Percentiles rank a stretch among this genome's conserved stretches.
These are phyloP conservation scores for Chrysanthemum seticuspe DNA, from an alignment of 129 eudicot species.

Conservation along the genomic window DNA sequence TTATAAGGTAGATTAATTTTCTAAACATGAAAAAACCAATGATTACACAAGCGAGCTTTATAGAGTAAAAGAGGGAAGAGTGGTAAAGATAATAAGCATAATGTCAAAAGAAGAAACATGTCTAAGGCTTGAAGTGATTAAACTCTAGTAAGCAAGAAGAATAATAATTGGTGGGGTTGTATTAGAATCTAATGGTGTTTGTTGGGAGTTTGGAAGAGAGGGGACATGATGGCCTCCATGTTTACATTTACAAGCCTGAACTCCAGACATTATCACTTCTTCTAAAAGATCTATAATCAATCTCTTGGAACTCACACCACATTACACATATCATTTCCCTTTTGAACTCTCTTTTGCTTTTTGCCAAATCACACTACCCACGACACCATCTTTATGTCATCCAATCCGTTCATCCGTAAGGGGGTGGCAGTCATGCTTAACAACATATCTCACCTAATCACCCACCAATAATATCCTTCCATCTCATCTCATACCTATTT, in stretches of 20 bases:
- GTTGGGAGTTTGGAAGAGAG: conserved; percentile 52
- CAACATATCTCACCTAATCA: no score
- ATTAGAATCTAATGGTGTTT: conserved; percentile 39
- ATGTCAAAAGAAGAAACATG: conserved; percentile 28
- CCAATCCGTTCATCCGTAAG: conserved; percentile 8
- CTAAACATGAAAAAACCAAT: conserved; percentile 4
- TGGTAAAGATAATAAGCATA: conserved; percentile 7
- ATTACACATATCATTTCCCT: conserved; percentile 18
- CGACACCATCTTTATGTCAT: conserved; percentile 65
- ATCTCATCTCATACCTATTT: no score
- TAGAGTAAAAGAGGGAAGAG: conserved; percentile 18
- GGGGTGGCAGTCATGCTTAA: no score
- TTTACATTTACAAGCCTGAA: conserved; percentile 55
- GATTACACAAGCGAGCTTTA: conserved; percentile 3
- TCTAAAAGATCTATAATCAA: conserved; percentile 43
- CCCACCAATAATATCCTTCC: no score
- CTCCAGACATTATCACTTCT: conserved; percentile 43
- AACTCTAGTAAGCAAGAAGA: conserved; percentile 21
- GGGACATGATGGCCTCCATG: conserved; percentile 95
- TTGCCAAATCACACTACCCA: conserved; percentile 21
- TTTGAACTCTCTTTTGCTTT: conserved; percentile 26
- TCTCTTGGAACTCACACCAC: conserved; percentile 53
- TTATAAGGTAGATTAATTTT: no score
- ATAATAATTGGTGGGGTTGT: conserved; percentile 36
- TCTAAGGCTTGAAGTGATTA: conserved; percentile 22